Conservation (phyloP, 768 basidiomycete species). For the Sporobolomyces phaffii region DNA sequence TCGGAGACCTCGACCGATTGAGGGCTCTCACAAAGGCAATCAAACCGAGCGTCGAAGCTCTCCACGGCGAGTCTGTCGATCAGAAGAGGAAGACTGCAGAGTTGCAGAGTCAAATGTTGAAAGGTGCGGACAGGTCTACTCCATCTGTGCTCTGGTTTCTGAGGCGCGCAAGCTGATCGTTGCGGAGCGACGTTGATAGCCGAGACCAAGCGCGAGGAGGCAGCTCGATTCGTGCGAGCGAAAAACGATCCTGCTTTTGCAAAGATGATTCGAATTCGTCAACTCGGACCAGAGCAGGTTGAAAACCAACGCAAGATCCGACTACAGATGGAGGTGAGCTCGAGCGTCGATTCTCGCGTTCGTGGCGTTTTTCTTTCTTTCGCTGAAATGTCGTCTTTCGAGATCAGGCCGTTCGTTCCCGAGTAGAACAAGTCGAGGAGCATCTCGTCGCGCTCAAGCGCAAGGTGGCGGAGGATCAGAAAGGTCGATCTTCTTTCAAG, state of each 20-base stretch:
- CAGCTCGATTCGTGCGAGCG: conserved; percentile 69
- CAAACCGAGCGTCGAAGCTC: conserved; percentile 16
- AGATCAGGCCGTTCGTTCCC: conserved; percentile 64
- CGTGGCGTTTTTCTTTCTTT: too few relatives aligned
- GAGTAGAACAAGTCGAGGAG: conserved; percentile 72
- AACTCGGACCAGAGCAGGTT: conserved; percentile 80
- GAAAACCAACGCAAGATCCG: conserved; percentile 74
- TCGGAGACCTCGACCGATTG: conserved; percentile 31
- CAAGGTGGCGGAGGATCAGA: conserved; percentile 55
- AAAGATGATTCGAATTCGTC: conserved; percentile 63
- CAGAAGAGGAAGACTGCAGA: conserved; percentile 30
- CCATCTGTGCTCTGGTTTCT: too few relatives aligned
- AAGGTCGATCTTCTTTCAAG: conserved; percentile 29
- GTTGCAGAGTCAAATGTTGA: conserved; percentile 28
- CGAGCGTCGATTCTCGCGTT: too few relatives aligned
- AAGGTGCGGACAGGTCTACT: too few relatives aligned
- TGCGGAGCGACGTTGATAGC: conserved; percentile 52
- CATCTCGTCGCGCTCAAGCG: conserved; percentile 65
- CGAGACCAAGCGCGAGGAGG: conserved; percentile 74
- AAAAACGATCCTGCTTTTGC: conserved; percentile 71
- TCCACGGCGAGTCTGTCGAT: conserved; percentile 12
- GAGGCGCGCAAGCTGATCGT: conserved; percentile 9
- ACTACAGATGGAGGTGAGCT: conserved; percentile 59
- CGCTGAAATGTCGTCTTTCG: too few relatives aligned
- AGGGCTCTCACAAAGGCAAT: conserved; percentile 13